These are phyloP conservation scores for Trypanosoma mega DNA, from an alignment of 208 protist genomes.

Conservation along the genomic window DNA sequence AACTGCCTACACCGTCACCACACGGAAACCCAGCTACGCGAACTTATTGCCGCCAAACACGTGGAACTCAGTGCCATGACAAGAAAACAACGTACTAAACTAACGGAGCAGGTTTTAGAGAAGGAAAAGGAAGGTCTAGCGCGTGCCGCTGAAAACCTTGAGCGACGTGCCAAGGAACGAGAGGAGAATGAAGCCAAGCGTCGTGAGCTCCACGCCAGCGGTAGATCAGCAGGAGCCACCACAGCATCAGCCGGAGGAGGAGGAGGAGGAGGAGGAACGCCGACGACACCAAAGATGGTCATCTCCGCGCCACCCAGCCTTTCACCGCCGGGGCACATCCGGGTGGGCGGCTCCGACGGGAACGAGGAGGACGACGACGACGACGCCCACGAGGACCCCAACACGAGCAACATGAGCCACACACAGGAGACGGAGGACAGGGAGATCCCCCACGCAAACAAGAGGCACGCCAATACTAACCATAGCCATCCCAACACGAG, in stretches of 20 bases:
- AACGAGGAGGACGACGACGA: conserved; percentile 26
- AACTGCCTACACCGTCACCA: conserved; percentile 86
- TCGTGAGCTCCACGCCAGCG: conserved; percentile 15
- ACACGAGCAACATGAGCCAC: neutral
- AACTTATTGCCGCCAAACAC: conserved; percentile 73
- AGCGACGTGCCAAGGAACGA: conserved; percentile 24
- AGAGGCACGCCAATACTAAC: too few relatives aligned
- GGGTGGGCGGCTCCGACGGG: conserved; percentile 22
- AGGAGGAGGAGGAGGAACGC: neutral
- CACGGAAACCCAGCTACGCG: conserved; percentile 69
- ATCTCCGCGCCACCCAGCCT: neutral
- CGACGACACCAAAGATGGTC: too few relatives aligned
- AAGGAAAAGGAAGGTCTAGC: conserved; percentile 59
- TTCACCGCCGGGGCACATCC: conserved; percentile 8
- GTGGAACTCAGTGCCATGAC: conserved; percentile 75
- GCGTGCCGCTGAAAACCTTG: conserved; percentile 41
- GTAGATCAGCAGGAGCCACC: conserved; percentile 22
- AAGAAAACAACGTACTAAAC: conserved; percentile 73
- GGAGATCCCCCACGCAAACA: too few relatives aligned
- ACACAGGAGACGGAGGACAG: neutral
- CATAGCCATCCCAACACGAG: too few relatives aligned
- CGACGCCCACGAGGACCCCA: conserved; percentile 8
- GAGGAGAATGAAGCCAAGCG: conserved; percentile 18
- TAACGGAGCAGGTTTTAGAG: conserved; percentile 55
- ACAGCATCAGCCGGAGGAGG: too few relatives aligned